Evolutionary conservation across 2,329 filamentous ascomycete species (phyloP), one percentile per base, ranked within the genome.

Genomic region (Westerdykella sp.): DNA sequence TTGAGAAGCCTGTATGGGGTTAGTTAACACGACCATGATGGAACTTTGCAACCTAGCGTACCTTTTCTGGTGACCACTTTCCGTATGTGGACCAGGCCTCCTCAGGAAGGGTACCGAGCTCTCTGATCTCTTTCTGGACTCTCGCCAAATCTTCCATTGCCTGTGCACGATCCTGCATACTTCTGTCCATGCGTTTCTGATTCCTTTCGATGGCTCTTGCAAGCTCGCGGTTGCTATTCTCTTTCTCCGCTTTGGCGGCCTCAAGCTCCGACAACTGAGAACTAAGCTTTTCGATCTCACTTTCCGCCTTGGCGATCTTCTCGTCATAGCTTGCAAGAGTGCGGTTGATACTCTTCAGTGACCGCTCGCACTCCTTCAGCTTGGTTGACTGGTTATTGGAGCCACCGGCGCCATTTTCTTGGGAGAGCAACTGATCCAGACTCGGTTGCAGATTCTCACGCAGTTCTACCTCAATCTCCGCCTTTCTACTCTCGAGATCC

Each of bases 31-130:
- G 21, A 18, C 18, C 18, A 21, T 21, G 18, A 21, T 21, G 18
- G 18, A 21, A 21, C 18, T 21, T 21, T 21, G 6, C 6, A 21
- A 21, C 18, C 18, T 4, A 21, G 18, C 78, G 69, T 69, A 91
- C 85, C 40, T 77, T 80, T 49, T 90, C 87, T 21, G 84, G 81
- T 54, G 88, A 84, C 66, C 88, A 85, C 54, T 84, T 84, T 59
- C 87, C 82, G 64, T 95, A 98, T 60, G 90, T 93, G 53, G 86
- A 86, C 63, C 95, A 93, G 0, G 91, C 89, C 58, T 96, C 90
- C 49, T 97, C 90, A 0, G 93, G 91, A 13, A 98, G 76, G 14
- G 95, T 90, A 53, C 93, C 93, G 6, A 98, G 75, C 53, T 95
- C 89, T 37, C 91, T 84, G 56, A 98, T 97, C 50, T 90, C 91